Conservation (phyloP, 345 rosid species). For the Moricandia arvensis region DNA sequence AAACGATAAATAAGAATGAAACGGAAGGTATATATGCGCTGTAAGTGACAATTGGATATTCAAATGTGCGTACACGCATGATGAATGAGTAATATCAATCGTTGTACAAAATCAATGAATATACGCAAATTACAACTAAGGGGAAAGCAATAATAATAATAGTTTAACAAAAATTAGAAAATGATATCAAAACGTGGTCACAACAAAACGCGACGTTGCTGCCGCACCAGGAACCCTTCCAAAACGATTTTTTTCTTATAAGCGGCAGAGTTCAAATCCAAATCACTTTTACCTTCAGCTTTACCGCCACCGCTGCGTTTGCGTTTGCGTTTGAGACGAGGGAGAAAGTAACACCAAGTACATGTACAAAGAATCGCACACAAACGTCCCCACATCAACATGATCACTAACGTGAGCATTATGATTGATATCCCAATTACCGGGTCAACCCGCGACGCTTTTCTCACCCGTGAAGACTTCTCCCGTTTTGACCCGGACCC, state of each 20-base stretch:
- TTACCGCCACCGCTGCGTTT: background rate
- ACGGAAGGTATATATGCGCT: background rate
- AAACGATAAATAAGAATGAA: too few species aligned
- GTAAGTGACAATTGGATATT: background rate
- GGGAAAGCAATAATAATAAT: background rate
- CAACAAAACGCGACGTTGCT: slow-evolving; percentile 7
- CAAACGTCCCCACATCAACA: slow-evolving; percentile 58
- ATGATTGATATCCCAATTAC: slow-evolving; percentile 54
- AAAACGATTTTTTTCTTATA: slow-evolving; percentile 68
- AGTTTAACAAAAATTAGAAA: background rate
- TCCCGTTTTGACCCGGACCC: background rate
- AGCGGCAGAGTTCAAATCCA: slow-evolving; percentile 47
- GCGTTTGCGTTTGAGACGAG: slow-evolving; percentile 38
- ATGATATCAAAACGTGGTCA: background rate
- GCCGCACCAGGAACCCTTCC: slow-evolving; percentile 61
- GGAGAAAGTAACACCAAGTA: slow-evolving; percentile 54
- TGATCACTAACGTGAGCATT: slow-evolving; percentile 50
- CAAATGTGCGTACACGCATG: background rate
- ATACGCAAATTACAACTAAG: background rate
- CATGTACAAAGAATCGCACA: slow-evolving; percentile 65
- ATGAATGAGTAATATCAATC: background rate
- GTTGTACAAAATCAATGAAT: background rate
- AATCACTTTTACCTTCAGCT: background rate
- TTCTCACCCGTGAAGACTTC: slow-evolving; percentile 8
- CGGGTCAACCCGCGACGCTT: slow-evolving; percentile 36